Conservation (phyloP, 208 protist species). For the Novymonas esmeraldas region DNA sequence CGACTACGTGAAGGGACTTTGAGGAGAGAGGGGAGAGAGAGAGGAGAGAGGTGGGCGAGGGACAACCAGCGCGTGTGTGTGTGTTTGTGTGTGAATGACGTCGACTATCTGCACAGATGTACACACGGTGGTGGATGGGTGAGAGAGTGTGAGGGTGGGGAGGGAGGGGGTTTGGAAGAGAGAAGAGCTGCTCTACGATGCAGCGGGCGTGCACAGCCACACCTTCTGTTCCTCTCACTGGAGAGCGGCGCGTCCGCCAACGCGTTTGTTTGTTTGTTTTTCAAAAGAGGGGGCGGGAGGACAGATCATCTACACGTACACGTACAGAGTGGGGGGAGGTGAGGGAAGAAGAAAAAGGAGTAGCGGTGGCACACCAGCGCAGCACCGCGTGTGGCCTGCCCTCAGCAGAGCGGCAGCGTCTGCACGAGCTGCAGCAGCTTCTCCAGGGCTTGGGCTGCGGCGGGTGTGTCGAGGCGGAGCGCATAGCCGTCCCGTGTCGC, state of each 20-base stretch:
- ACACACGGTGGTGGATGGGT: background rate
- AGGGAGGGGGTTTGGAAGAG: too few relatives aligned
- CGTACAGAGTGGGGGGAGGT: too few relatives aligned
- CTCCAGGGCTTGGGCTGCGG: slow-evolving; percentile 6
- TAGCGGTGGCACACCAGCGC: background rate
- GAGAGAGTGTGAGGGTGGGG: background rate
- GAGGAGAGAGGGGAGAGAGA: background rate
- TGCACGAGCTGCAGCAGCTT: slow-evolving; percentile 10
- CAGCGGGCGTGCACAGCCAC: background rate
- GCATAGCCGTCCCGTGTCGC: slow-evolving; percentile 7
- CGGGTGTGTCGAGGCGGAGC: slow-evolving; percentile 2
- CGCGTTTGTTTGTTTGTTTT: background rate
- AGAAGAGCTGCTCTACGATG: background rate
- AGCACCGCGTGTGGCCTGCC: background rate
- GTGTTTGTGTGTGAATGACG: background rate
- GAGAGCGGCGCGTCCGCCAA: too few relatives aligned
- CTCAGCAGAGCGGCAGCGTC: slow-evolving; percentile 9
- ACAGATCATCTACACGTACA: too few relatives aligned
- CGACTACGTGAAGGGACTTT: too few relatives aligned
- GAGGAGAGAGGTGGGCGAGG: background rate
- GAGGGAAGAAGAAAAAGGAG: background rate
- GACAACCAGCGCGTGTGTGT: background rate
- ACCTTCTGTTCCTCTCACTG: background rate
- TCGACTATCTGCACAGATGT: too few relatives aligned
- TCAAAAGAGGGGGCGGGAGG: too few relatives aligned